Percentiles rank a stretch among this genome's conserved stretches.
These are phyloP conservation scores for Stachybotrys echinatus DNA, from an alignment of 2,329 filamentous ascomycete genomes.

Conservation along the genomic window DNA sequence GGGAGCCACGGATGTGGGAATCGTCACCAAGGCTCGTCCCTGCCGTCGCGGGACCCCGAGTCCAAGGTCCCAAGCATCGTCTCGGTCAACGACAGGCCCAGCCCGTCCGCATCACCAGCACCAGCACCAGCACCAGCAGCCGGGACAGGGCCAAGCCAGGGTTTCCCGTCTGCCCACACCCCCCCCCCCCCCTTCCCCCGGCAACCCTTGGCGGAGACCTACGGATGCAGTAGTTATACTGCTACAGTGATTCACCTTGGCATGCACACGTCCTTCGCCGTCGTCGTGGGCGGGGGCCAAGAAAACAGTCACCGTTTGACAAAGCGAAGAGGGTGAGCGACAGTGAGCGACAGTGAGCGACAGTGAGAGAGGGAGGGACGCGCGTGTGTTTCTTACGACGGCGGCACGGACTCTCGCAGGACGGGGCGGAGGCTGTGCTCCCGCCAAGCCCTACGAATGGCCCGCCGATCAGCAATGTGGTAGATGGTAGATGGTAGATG, in stretches of 20 bases:
- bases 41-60: background rate
- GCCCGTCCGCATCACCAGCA: too few relatives aligned
- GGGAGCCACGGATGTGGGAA: background rate
- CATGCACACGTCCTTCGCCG: too few relatives aligned
- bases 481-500: background rate
- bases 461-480: background rate
- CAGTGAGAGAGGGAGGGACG: too few relatives aligned
- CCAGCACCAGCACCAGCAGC: too few relatives aligned
- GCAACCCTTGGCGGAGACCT: too few relatives aligned
- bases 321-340: too few relatives aligned
- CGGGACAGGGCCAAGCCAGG: too few relatives aligned
- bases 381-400: background rate
- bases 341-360: too few relatives aligned
- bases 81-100: background rate
- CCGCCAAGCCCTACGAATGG: slow-evolving; percentile 1
- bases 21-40: background rate
- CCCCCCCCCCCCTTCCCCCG: too few relatives aligned
- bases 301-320: background rate
- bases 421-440: background rate
- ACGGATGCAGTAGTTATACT: too few relatives aligned
- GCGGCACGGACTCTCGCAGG: background rate
- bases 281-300: background rate
- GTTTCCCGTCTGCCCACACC: too few relatives aligned
- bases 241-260: background rate
- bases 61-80: background rate